phyloP scores from a whole-genome alignment of 495 filamentous ascomycete genomes.

The Pyronema omphalodes region DNA sequence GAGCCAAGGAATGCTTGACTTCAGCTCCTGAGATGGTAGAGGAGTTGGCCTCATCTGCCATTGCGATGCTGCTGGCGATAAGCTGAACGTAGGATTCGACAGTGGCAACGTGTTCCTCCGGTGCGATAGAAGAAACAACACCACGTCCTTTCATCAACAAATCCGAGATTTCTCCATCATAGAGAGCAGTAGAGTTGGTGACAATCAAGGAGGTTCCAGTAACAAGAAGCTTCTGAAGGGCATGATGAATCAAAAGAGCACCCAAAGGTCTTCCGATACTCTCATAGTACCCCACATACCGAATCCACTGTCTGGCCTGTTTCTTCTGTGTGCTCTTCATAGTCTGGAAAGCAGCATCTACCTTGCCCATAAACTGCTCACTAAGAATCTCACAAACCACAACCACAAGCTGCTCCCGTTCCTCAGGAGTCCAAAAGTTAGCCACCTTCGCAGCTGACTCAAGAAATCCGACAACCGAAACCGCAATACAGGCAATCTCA shows the following conservation, averaged over 20 bases:
- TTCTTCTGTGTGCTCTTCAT: constrained; percentile 48
- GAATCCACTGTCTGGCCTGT: constrained; percentile 54
- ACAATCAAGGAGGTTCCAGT: constrained; percentile 55
- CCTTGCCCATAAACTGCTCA: constrained; percentile 59
- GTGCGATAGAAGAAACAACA: constrained; percentile 11
- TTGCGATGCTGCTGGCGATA: constrained; percentile 59
- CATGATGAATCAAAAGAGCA: constrained; percentile 77
- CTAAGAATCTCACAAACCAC: constrained; percentile 53
- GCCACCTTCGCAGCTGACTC: constrained; percentile 57
- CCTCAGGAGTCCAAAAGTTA: constrained; percentile 55
- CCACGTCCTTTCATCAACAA: constrained; percentile 40
- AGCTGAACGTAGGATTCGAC: constrained; percentile 56
- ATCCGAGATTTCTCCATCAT: constrained; percentile 49
- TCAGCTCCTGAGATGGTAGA: constrained; percentile 68
- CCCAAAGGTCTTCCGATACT: constrained; percentile 60
- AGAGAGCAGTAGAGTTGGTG: constrained; percentile 40
- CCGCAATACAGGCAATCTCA: constrained; percentile 50
- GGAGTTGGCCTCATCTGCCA: constrained; percentile 76
- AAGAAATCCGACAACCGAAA: constrained; percentile 75
- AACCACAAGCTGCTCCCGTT: constrained; percentile 51
- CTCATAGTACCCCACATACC: constrained; percentile 65
- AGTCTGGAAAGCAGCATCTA: constrained; percentile 74
- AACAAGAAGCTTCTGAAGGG: constrained; percentile 67
- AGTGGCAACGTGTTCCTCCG: constrained; percentile 33
- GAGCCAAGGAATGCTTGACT: constrained; percentile 74